A percentile compares a stretch with the other conserved stretches of the same genome.
Conservation (phyloP, 1,284 basidiomycete genomes). For the Albatrellus sp. region DNA sequence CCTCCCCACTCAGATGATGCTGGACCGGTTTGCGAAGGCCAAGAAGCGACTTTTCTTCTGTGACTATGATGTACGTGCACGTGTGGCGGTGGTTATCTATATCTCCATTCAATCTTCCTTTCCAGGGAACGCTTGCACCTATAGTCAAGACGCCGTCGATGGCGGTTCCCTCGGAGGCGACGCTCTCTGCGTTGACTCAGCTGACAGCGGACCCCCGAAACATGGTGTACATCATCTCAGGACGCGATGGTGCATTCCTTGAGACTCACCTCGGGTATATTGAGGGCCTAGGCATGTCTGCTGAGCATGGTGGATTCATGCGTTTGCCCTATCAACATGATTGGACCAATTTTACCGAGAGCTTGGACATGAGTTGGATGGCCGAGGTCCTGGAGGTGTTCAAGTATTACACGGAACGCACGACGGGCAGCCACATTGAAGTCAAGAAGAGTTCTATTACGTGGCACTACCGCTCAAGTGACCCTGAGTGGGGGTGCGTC, state of each 20-base stretch:
- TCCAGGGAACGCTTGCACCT: constrained; percentile 85
- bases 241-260: constrained; percentile 89
- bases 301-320: constrained; percentile 94
- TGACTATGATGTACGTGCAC: constrained; percentile 78
- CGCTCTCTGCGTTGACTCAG: constrained; percentile 64
- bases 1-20: constrained; percentile 56
- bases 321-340: constrained; percentile 52
- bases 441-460: constrained; percentile 95
- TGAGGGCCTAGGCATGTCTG: constrained; percentile 76
- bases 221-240: constrained; percentile 94
- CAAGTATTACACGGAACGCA: constrained; percentile 92
- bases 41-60: constrained; percentile 87
- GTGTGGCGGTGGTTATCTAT: constrained; percentile 2
- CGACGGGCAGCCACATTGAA: constrained; percentile 93
- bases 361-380: constrained; percentile 98
- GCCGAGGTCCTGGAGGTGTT: constrained; percentile 91
- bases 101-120: neutral
- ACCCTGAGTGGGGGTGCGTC: constrained; percentile 90
- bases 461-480: constrained; percentile 91
- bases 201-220: constrained; percentile 78
- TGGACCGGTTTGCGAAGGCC: constrained; percentile 56
- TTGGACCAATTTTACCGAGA: constrained; percentile 86
- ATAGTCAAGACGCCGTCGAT: constrained; percentile 91
- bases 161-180: constrained; percentile 71
- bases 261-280: constrained; percentile 88